These are phyloP conservation scores for Suillus spraguei DNA, from an alignment of 768 basidiomycete species.

Conservation along the genomic window DNA sequence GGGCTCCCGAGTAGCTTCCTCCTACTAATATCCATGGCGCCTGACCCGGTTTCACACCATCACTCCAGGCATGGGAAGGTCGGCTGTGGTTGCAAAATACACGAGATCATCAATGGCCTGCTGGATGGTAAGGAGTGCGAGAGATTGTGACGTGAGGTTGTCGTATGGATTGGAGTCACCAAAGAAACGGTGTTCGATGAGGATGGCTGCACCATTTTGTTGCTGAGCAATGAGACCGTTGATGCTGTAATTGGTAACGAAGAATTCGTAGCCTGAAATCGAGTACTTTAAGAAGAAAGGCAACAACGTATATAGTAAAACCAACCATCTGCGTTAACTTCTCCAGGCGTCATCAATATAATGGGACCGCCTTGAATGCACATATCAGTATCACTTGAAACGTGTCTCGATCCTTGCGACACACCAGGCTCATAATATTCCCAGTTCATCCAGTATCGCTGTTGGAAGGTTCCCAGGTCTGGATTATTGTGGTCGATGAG, in stretches of 20 bases:
- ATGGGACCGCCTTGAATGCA: neutral
- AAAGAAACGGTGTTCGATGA: conserved; percentile 76
- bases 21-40: conserved; percentile 47
- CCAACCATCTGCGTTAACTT: neutral
- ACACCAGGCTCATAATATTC: conserved; percentile 3
- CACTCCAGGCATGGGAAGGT: conserved; percentile 70
- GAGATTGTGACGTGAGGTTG: conserved; percentile 58
- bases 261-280: conserved; percentile 38
- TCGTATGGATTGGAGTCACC: conserved; percentile 69
- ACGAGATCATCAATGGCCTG: conserved; percentile 76
- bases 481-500: conserved; percentile 1
- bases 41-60: conserved; percentile 55
- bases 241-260: conserved; percentile 65
- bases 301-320: neutral
- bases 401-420: neutral
- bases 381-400: neutral
- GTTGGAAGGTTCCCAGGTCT: neutral
- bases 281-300: neutral
- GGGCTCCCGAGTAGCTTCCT: conserved; percentile 46
- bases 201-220: conserved; percentile 56
- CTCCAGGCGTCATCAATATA: neutral
- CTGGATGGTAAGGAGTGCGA: conserved; percentile 65
- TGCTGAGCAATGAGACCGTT: conserved; percentile 43
- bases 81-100: conserved; percentile 69
- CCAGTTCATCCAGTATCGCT: conserved; percentile 5